Base-by-base conservation (phyloP, 345 rosid genomes). In the Draba incana region DNA sequence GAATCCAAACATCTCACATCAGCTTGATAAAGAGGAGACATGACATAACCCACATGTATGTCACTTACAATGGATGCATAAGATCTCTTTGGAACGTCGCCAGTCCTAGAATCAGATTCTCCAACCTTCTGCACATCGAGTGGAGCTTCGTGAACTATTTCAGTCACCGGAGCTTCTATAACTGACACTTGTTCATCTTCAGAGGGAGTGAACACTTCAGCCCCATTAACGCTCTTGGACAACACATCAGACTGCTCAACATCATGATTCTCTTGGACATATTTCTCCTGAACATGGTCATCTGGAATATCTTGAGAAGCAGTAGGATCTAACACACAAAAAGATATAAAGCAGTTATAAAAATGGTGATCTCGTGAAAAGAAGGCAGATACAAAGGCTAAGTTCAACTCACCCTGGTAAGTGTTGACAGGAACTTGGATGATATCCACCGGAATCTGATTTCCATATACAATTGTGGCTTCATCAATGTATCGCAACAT, bases 61-160 rank as follows among this genome's bases (percentile, higher is more conserved):
- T 41, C 25, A 49, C 90, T 85, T 78, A 95, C 99, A 70, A 95
- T 89, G 35, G 87, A 89, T 16, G 99, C 99, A 69, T 95, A 95
- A 8, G 99, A 92, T 76, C 86, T 86, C 89, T 88, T 95, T 45
- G 93, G 96, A 66, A 65, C 69, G 30, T 84, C 98, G 48, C 85
- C 97, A 66, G 64, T 66, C 65, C 81, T 82, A n/a, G 82, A 55
- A 61, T 74, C 62, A 25, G 85, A 71, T 59, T 90, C 92, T 54
- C 68, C 73, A 45, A 59, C 81, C 61, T 68, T 54, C 10, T 72
- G 83, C 14, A 71, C 75, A 52, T 83, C 83, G 67, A 64, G 67
- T 10, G 82, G 82, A 75, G 77, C 59, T 79, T 84, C 93, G 70
- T 84, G 86, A 75, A 87, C 86, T 52, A 78, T 82, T 70, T 88